A percentile compares a stretch with the other conserved stretches of the same genome.
These are phyloP conservation scores for Fusarium vanettenii DNA, from an alignment of 2,329 filamentous ascomycete genomes.

Conservation along the genomic window DNA sequence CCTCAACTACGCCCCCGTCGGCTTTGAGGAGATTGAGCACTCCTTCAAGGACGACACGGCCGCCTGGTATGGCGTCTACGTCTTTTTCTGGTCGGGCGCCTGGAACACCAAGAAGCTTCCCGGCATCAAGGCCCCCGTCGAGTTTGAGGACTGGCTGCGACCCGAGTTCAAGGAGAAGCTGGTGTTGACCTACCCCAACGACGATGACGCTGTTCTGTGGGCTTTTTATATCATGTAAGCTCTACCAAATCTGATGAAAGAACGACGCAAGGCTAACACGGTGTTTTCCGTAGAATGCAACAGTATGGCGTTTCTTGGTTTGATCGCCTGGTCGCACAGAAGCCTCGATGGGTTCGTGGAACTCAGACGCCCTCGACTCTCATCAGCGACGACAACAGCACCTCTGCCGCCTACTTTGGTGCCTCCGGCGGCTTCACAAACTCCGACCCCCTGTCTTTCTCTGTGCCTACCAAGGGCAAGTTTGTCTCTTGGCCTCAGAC, in stretches of 20 bases:
- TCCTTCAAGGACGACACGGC: slow-evolving; percentile 52
- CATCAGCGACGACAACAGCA: slow-evolving; percentile 43
- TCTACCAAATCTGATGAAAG: background rate
- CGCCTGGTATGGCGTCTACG: slow-evolving; percentile 54
- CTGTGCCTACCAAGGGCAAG: slow-evolving; percentile 50
- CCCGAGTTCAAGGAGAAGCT: slow-evolving; percentile 66
- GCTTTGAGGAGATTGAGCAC: slow-evolving; percentile 56
- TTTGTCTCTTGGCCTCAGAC: slow-evolving; percentile 62
- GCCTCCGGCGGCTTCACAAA: slow-evolving; percentile 32
- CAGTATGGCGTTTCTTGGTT: slow-evolving; percentile 60
- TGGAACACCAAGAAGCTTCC: slow-evolving; percentile 46
- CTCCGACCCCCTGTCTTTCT: slow-evolving; percentile 33
- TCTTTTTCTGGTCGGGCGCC: slow-evolving; percentile 51
- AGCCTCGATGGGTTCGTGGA: slow-evolving; percentile 65
- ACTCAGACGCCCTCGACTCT: slow-evolving; percentile 56
- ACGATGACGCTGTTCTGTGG: slow-evolving; percentile 66
- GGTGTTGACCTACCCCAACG: slow-evolving; percentile 67
- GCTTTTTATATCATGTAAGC: slow-evolving; percentile 61
- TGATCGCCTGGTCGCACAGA: slow-evolving; percentile 58
- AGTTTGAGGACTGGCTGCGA: slow-evolving; percentile 57
- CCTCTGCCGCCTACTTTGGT: slow-evolving; percentile 51
- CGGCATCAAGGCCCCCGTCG: slow-evolving; percentile 46
- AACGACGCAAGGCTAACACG: background rate
- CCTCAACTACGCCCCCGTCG: slow-evolving; percentile 60
- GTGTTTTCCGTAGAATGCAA: slow-evolving; percentile 43